A percentile compares a stretch with the other conserved stretches of the same genome.
Evolutionary conservation across 2,329 filamentous ascomycete species (phyloP).

Genomic region (Huntiella omanensis): DNA sequence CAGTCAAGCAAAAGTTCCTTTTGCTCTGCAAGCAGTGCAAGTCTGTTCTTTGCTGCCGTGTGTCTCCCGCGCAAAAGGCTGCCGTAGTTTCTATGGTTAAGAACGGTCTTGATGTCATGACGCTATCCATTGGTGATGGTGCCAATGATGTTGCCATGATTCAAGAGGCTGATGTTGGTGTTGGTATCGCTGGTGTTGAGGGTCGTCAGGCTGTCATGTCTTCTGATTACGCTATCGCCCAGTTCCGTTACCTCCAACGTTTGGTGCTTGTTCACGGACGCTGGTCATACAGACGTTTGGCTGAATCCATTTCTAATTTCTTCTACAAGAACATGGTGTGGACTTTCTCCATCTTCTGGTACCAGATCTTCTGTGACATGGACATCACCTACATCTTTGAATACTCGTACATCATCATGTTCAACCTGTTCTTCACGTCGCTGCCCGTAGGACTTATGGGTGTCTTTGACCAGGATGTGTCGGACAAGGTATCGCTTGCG

Average conservation of each 20-base stretch:
- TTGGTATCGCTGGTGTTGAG: conserved; percentile 86
- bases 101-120: conserved; percentile 87
- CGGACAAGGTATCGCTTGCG: conserved; percentile 78
- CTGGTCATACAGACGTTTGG: conserved; percentile 89
- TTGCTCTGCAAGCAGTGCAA: conserved; percentile 93
- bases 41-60: conserved; percentile 90
- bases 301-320: conserved; percentile 92
- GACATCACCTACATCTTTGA: conserved; percentile 96
- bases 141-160: conserved; percentile 98
- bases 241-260: conserved; percentile 75
- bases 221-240: conserved; percentile 85
- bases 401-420: conserved; percentile 91
- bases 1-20: conserved; percentile 77
- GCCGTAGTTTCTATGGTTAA: conserved; percentile 96
- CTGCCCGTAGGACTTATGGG: conserved; percentile 89
- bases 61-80: conserved; percentile 91
- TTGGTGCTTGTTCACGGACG: conserved; percentile 78
- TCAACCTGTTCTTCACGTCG: conserved; percentile 94
- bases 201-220: conserved; percentile 90
- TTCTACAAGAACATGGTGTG: conserved; percentile 99
- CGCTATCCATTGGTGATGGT: conserved; percentile 66
- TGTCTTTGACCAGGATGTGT: conserved; percentile 91
- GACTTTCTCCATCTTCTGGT: conserved; percentile 96
- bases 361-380: conserved; percentile 85
- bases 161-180: conserved; percentile 89